phyloP scores from a whole-genome alignment of 257 asterid genomes.

The Avicennia marina region DNA sequence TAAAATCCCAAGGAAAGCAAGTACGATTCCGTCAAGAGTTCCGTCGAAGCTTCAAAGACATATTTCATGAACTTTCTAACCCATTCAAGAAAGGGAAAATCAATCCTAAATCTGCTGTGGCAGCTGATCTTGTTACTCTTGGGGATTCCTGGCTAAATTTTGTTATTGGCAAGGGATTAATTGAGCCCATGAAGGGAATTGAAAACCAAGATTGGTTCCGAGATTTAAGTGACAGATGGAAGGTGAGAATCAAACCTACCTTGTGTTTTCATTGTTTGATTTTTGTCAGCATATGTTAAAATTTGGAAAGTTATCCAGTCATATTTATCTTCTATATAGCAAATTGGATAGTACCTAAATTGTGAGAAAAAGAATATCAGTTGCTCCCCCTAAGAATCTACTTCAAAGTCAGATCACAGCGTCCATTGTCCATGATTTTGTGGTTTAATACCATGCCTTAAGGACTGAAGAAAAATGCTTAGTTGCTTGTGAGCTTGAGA shows the following conservation, averaged over 20 bases:
- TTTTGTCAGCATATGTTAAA: not conserved
- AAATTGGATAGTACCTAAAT: not conserved
- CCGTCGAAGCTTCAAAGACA: slow-evolving; percentile 60
- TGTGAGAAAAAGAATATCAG: not conserved
- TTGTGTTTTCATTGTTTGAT: not conserved
- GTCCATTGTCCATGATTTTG: no score
- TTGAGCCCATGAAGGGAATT: slow-evolving; percentile 66
- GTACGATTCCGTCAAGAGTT: slow-evolving; percentile 54
- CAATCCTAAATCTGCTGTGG: slow-evolving; percentile 52
- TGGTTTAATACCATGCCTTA: no score
- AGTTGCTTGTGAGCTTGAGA: no score
- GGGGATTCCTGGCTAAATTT: slow-evolving; percentile 89
- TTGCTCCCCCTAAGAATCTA: no score
- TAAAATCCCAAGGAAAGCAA: slow-evolving; percentile 82
- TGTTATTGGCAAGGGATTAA: slow-evolving; percentile 64
- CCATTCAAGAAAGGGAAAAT: slow-evolving; percentile 44
- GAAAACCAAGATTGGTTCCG: slow-evolving; percentile 79
- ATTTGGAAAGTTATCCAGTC: not conserved
- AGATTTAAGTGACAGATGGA: slow-evolving; percentile 69
- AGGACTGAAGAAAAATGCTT: no score
- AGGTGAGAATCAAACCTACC: slow-evolving; percentile 40
- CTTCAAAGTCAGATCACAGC: no score
- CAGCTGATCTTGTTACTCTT: slow-evolving; percentile 75
- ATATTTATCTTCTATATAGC: not conserved
- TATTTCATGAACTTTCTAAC: slow-evolving; percentile 58